phyloP scores from a whole-genome alignment of 2,329 filamentous ascomycete species.

The Pseudocercospora eumusae region DNA sequence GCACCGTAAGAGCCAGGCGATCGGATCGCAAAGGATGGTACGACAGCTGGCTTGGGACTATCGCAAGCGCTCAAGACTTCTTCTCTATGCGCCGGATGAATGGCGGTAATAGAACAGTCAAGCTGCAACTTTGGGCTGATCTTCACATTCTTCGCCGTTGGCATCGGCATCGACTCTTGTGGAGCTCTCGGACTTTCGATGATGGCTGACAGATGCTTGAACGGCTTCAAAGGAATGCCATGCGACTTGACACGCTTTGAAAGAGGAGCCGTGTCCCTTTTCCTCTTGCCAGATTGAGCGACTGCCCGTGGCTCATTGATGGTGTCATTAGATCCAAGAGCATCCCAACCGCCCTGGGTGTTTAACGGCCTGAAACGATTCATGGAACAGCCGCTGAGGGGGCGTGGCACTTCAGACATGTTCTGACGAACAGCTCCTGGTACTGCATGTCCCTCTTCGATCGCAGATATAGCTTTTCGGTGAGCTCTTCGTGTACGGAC shows the following conservation, averaged over 20 bases:
- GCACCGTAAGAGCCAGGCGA: conserved; percentile 32
- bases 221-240: conserved; percentile 28
- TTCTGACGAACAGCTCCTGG: conserved; percentile 18
- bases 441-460: conserved; percentile 29
- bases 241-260: conserved; percentile 29
- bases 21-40: conserved; percentile 36
- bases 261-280: conserved; percentile 30
- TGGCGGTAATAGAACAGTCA: neutral
- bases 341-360: conserved; percentile 44
- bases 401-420: conserved; percentile 29
- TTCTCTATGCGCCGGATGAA: neutral
- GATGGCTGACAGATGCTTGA: conserved; percentile 43
- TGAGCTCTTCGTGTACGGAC: conserved; percentile 24
- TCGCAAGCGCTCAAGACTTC: conserved; percentile 32
- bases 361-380: conserved; percentile 29
- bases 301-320: conserved; percentile 28
- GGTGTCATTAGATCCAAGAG: conserved; percentile 45
- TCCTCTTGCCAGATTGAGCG: conserved; percentile 20
- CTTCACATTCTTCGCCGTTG: neutral
- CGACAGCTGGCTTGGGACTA: conserved; percentile 31
- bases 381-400: conserved; percentile 24
- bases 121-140: neutral
- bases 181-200: conserved; percentile 39
- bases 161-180: conserved; percentile 10
- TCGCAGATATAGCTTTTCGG: conserved; percentile 29